A percentile compares a stretch with the other conserved stretches of the same genome.
These are phyloP conservation scores for Bryum argenteum DNA, from an alignment of 225 moss, liverwort and hornwort genomes.

Conservation along the genomic window DNA sequence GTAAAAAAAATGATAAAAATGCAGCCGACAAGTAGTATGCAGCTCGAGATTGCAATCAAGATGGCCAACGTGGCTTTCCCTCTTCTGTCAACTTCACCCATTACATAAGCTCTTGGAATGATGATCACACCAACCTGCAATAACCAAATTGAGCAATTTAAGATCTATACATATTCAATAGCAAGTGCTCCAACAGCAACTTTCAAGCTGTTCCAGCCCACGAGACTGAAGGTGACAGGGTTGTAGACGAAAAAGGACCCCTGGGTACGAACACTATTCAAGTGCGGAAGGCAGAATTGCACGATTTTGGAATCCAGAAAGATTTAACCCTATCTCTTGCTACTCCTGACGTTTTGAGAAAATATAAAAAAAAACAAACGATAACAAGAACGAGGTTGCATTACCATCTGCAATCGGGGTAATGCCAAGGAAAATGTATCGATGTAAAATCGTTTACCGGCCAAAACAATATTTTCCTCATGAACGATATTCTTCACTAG, in stretches of 20 bases:
- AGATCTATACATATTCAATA: not conserved
- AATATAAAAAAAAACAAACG: not conserved
- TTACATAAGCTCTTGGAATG: conserved; percentile 67
- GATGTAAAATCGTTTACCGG: conserved; percentile 53
- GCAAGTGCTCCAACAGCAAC: not conserved
- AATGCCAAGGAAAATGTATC: conserved; percentile 71
- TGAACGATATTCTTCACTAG: conserved; percentile 50
- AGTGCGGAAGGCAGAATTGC: not conserved
- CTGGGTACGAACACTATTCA: not conserved
- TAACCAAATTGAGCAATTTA: not conserved
- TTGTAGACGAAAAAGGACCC: not conserved
- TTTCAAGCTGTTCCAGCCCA: not conserved
- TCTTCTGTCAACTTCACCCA: conserved; percentile 76
- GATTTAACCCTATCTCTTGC: not conserved
- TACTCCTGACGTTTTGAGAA: not conserved
- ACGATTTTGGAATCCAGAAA: not conserved
- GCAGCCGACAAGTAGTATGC: conserved; percentile 73
- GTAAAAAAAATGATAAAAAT: conserved; percentile 68
- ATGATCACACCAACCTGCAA: conserved; percentile 78
- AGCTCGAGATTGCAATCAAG: conserved; percentile 63
- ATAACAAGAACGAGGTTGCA: conserved; percentile 6
- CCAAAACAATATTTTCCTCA: conserved; percentile 55
- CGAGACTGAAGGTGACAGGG: not conserved
- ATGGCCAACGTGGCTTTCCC: conserved; percentile 77
- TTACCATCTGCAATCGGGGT: conserved; percentile 71